phyloP scores from a whole-genome alignment of 495 filamentous ascomycete genomes.

The Cairneyella variabilis region DNA sequence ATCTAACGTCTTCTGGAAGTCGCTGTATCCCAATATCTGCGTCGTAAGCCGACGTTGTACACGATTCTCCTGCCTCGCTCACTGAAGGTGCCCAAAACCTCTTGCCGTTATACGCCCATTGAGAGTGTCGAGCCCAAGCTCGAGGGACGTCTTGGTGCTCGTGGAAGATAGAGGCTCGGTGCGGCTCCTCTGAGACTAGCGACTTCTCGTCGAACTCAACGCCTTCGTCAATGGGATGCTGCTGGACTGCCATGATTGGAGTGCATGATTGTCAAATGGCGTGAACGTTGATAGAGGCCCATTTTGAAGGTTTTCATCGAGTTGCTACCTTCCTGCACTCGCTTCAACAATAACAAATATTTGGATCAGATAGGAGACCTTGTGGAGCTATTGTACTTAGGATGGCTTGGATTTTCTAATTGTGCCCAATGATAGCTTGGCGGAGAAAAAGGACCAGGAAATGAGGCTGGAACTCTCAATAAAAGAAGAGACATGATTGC shows the following conservation, averaged over 20 bases:
- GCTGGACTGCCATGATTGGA: neutral
- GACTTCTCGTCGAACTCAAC: neutral
- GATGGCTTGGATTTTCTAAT: neutral
- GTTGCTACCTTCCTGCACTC: too few relatives aligned
- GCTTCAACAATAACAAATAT: neutral
- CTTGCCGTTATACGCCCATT: neutral
- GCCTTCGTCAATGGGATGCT: neutral
- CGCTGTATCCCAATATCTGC: neutral
- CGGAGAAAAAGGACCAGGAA: neutral
- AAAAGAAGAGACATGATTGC: too few relatives aligned
- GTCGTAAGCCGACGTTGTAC: neutral
- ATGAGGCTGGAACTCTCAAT: neutral
- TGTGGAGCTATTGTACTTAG: neutral
- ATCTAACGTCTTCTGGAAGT: neutral
- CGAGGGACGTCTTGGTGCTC: neutral
- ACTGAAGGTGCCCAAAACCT: neutral
- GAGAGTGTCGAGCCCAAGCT: conserved; percentile 1
- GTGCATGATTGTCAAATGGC: too few relatives aligned
- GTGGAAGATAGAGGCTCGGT: neutral
- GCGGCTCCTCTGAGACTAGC: neutral
- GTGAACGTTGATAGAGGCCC: too few relatives aligned
- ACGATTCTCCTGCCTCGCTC: neutral
- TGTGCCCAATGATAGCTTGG: neutral
- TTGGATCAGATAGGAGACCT: neutral
- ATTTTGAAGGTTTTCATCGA: too few relatives aligned